Evolutionary conservation across 176 grass and related monocot genomes (phyloP).

Genomic region (barley (Hordeum vulgare)): MorexV3_pseudomolecules_assembly NC_058521.1:3949788-3950287

Average conservation of each 20-base stretch:
- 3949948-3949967: background rate
- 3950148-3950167: constrained; percentile 38
- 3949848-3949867: constrained; percentile 1
- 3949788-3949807: constrained; percentile 1
- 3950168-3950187: constrained; percentile 6
- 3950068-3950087: constrained; percentile 43
- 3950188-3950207: constrained; percentile 23
- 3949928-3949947: constrained; percentile 16
- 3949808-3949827: constrained; percentile 12
- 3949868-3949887: constrained; percentile 8
- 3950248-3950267: background rate
- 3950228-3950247: constrained; percentile 29
- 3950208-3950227: constrained; percentile 10
- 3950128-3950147: constrained; percentile 29
- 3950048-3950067: too few species aligned
- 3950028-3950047: too few species aligned
- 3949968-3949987: too few species aligned
- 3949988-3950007: too few species aligned
- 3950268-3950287: constrained; percentile 35
- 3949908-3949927: constrained; percentile 31
- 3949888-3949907: constrained; percentile 19
- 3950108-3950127: constrained; percentile 2
- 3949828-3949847: constrained; percentile 11
- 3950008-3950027: too few species aligned
- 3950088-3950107: constrained; percentile 9